These are phyloP conservation scores for Theobroma grandiflorum DNA, from an alignment of 441 rosid genomes.

Conservation along the genomic window DNA sequence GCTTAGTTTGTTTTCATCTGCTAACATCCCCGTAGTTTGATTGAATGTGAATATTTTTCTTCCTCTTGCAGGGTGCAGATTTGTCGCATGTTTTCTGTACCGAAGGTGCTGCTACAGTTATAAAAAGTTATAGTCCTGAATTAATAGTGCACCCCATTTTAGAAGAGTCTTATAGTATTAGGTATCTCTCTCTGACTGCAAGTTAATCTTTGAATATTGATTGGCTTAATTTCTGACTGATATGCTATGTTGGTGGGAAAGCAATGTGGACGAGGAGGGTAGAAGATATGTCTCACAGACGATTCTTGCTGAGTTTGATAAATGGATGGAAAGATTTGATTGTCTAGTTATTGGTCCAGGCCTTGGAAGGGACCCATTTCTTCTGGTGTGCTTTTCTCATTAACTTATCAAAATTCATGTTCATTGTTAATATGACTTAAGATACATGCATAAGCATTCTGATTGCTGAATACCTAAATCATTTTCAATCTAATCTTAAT, in stretches of 20 bases:
- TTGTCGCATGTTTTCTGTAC: conserved; percentile 98
- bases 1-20: not conserved
- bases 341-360: conserved; percentile 97
- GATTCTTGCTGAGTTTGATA: conserved; percentile 78
- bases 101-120: conserved; percentile 90
- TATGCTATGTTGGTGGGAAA: conserved; percentile 28
- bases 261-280: conserved; percentile 63
- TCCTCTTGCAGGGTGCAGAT: conserved; percentile 80
- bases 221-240: conserved; percentile 15
- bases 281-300: conserved; percentile 46
- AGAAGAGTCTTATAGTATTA: conserved; percentile 79
- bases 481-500: not conserved
- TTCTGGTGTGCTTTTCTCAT: conserved; percentile 58
- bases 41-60: conserved; percentile 19
- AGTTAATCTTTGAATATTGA: not conserved
- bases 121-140: conserved; percentile 96
- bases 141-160: conserved; percentile 90
- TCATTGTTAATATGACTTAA: conserved; percentile 6
- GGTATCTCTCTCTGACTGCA: conserved; percentile 38
- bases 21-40: conserved; percentile 5
- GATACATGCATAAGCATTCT: not conserved
- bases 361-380: conserved; percentile 94
- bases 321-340: conserved; percentile 97
- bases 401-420: conserved; percentile 19
- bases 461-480: not conserved